Base-by-base conservation (phyloP, 2,329 filamentous ascomycete species). In the Biscogniauxia mediterranea region DNA sequence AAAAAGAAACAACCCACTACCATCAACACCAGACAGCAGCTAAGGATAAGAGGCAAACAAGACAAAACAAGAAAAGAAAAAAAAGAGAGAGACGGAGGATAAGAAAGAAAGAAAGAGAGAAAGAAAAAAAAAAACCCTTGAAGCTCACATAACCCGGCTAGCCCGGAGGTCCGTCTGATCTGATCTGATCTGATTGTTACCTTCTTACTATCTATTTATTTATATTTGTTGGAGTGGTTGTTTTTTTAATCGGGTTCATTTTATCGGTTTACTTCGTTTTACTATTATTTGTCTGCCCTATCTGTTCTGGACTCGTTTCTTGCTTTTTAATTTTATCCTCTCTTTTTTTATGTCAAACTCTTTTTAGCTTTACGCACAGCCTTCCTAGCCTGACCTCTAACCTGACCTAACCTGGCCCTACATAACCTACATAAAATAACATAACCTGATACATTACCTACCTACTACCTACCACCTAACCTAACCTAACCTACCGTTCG, bases 91-190 rank as follows among this genome's bases (percentile, higher is more conserved):
- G 11, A 8, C 11, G 28, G 2, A 32, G 28, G 11, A 32, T 23
- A 13, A 32, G 28, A 32, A 9, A 55, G 28, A 5, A n/a, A 15
- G n/a, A 42, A 7, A 42, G 42, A 32, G 7, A 32, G 28, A 32
- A 9, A 55, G n/a, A 3, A n/a, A 15, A 42, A 42, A 19, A 42
- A 49, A 19, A 13, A 20, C 58, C 7, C 51, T 52, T 52, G 11
- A 52, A 26, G 20, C 51, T 26, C 19, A 13, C 51, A 52, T 59
- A 25, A 55, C 58, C 65, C 61, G 62, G 62, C 63, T 67, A 64
- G 61, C 63, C 63, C 67, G 64, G 65, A 67, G 63, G 65, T 67
- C 65, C 66, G 65, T 67, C 62, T 64, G 61, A 63, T 65, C 64
- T 58, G 58, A 65, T 26, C 38, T n/a, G 20, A 25, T 38, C 54